Base-by-base conservation (phyloP, 163 green algal genomes). In the Trebouxiophyceae sp. region DNA sequence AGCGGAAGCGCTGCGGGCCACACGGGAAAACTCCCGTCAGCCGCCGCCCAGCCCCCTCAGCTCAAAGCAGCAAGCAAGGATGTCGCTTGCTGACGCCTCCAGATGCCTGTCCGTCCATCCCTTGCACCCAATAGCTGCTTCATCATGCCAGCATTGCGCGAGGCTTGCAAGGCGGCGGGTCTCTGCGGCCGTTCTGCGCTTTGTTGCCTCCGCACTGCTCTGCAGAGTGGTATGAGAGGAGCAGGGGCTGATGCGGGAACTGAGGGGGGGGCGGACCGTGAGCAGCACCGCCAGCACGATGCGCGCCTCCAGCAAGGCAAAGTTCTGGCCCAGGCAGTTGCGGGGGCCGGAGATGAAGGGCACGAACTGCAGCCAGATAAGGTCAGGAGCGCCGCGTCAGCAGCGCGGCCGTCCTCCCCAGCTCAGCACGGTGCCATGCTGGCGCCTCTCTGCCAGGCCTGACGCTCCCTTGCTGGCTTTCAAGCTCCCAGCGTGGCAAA, bases 301-400 rank as follows among this genome's bases (percentile, higher is more conserved):
- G 4, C 91, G 80, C 3, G 87, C 84, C 82, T 97, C 91, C 56
- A 97, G 74, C 63, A 98, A 72, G 7, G 92, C 85, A 66, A 98
- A 85, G 72, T 95, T 86, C 81, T 98, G 92, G 8, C 92, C 92
- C 67, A 98, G 68, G 78, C 92, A 98, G 76, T 97, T 97, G 45
- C 92, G 79, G 5, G 91, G 91, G 1, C 92, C 92, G 74, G 95
- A 85, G 63, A 95, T 95, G 78, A 97, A 97, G 32, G 79, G 75
- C 63, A 90, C 34, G 69, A 83, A 86, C 65, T 73, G 73, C 74
- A 63, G 2, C 34, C 46, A 58, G n/a, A n/a, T n/a, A n/a, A n/a
- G n/a, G n/a, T n/a, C n/a, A n/a, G n/a, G n/a, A n/a, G n/a, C n/a
- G n/a, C n/a, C n/a, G n/a, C n/a, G n/a, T n/a, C n/a, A n/a, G n/a